These are phyloP conservation scores for Candida ipomoeae DNA, from an alignment of 805 yeast genomes.

Conservation along the genomic window DNA sequence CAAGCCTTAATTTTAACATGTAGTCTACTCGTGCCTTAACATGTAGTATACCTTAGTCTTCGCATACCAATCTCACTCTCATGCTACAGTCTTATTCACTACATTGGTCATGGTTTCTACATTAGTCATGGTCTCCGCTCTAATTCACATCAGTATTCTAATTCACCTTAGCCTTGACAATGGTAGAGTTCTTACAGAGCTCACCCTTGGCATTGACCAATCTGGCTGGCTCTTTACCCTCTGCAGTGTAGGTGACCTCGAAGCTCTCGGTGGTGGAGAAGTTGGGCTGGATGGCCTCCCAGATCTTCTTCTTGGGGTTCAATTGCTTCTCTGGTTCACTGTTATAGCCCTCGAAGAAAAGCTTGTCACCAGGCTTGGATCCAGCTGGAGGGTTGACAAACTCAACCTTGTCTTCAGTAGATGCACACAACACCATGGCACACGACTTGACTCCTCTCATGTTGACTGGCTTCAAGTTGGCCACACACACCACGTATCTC, in stretches of 20 bases:
- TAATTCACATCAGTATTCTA: conserved; percentile 23
- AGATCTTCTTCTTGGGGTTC: conserved; percentile 97
- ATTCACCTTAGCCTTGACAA: conserved; percentile 78
- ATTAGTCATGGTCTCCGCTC: background rate
- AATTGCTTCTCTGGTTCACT: conserved; percentile 86
- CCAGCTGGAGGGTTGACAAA: conserved; percentile 93
- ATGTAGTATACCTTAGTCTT: background rate
- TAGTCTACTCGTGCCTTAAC: too few relatives aligned
- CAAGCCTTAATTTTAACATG: too few relatives aligned
- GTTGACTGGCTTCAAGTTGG: conserved; percentile 94
- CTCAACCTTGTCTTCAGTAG: conserved; percentile 71
- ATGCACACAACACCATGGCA: conserved; percentile 97
- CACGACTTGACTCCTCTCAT: conserved; percentile 96
- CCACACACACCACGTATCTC: conserved; percentile 84
- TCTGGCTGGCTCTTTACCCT: conserved; percentile 68
- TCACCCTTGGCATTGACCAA: conserved; percentile 80
- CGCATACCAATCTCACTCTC: background rate
- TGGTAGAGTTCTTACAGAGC: conserved; percentile 64
- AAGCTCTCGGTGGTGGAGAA: conserved; percentile 75
- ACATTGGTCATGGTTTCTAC: background rate
- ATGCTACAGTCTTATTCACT: too few relatives aligned
- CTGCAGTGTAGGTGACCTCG: conserved; percentile 77
- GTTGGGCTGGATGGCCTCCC: conserved; percentile 92
- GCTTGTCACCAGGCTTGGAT: conserved; percentile 91
- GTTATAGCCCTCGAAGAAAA: conserved; percentile 88